phyloP scores from a whole-genome alignment of 1,139 yeast species.

The Pichia sp. region DNA sequence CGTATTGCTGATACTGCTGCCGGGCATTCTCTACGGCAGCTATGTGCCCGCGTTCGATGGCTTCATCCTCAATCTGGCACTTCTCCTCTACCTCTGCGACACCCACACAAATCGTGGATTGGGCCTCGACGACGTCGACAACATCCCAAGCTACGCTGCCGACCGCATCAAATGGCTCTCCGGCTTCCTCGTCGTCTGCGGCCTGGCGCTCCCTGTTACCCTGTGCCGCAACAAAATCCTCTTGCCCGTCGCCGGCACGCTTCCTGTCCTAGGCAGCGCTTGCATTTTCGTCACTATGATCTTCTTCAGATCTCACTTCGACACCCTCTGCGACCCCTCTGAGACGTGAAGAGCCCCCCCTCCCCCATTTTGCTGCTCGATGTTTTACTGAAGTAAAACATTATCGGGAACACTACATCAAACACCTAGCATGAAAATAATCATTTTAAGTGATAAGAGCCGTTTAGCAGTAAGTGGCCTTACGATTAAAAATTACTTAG shows the following conservation, averaged over 20 bases:
- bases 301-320: constrained; percentile 68
- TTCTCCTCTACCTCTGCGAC: too few species aligned
- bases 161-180: constrained; percentile 69
- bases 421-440: too few species aligned
- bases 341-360: not conserved
- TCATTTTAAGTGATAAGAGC: too few species aligned
- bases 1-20: constrained; percentile 69
- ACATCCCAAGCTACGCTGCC: constrained; percentile 21
- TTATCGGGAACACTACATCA: too few species aligned
- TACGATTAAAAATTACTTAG: too few species aligned
- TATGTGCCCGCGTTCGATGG: constrained; percentile 68
- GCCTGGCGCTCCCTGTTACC: constrained; percentile 59
- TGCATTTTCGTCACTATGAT: constrained; percentile 71
- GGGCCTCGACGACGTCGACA: constrained; percentile 14
- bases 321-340: constrained; percentile 36
- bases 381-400: too few species aligned
- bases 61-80: too few species aligned
- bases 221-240: constrained; percentile 62
- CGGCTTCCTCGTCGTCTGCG: constrained; percentile 62
- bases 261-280: constrained; percentile 67
- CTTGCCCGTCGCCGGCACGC: constrained; percentile 51
- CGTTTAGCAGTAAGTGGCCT: too few species aligned
- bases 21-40: constrained; percentile 69
- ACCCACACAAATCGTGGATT: too few species aligned
- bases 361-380: too few species aligned